Evolutionary conservation across 169 alveolate species (phyloP).

Genomic region (Plasmodium vivax): DNA sequence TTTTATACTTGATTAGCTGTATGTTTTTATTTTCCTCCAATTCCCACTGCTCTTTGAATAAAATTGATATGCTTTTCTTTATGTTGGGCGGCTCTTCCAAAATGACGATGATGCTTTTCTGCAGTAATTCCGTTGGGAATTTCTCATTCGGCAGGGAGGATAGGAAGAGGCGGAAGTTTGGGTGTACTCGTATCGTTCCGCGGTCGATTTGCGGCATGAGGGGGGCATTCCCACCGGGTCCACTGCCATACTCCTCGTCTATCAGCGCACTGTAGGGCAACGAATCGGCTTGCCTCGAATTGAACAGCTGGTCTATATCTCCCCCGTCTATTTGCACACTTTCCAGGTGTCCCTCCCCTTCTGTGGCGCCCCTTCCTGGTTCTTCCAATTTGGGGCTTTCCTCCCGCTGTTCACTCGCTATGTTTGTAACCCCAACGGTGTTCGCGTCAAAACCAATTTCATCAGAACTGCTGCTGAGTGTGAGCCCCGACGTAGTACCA

Average conservation of each 20-base stretch:
- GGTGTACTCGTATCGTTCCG: constrained; percentile 87
- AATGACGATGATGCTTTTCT: constrained; percentile 94
- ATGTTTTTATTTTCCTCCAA: constrained; percentile 74
- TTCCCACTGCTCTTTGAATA: constrained; percentile 70
- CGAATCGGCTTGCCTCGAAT: background rate
- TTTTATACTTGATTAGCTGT: constrained; percentile 66
- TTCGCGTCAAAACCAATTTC: background rate
- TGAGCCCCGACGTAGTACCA: background rate
- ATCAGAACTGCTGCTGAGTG: constrained; percentile 15
- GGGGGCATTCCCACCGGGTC: background rate
- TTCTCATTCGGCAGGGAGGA: constrained; percentile 93
- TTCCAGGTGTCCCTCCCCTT: background rate
- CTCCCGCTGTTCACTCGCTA: background rate
- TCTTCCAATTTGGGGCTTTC: background rate
- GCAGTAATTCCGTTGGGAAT: constrained; percentile 95
- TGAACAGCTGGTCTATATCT: background rate
- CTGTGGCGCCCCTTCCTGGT: background rate
- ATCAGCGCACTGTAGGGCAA: background rate
- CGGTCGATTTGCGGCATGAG: constrained; percentile 64
- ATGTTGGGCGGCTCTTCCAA: constrained; percentile 92
- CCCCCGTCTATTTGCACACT: background rate
- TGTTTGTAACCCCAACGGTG: background rate
- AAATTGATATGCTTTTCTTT: constrained; percentile 64
- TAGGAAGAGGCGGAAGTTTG: constrained; percentile 94
- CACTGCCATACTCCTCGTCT: constrained; percentile 11